Conservation (phyloP, 78 protist genomes). For the Neovahlkampfia damariscottae region DNA sequence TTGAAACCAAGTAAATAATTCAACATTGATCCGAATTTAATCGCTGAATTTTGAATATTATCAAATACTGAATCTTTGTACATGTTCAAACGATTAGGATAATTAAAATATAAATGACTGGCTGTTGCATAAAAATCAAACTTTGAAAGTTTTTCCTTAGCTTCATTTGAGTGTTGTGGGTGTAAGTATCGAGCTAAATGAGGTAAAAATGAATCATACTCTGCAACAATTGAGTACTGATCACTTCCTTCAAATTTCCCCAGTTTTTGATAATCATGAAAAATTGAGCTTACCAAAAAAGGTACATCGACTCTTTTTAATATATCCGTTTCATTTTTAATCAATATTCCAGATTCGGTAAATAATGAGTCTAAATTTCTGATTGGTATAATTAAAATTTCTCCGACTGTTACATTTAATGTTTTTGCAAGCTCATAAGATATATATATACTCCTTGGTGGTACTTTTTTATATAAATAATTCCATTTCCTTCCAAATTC, state of each 20-base stretch:
- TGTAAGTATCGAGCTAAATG: neutral
- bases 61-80: neutral
- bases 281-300: no score
- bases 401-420: neutral
- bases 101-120: neutral
- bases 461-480: neutral
- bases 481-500: slow-evolving; percentile 24
- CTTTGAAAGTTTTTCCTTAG: no score
- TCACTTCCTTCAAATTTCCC: no score
- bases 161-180: no score
- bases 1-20: slow-evolving; percentile 10
- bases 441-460: neutral
- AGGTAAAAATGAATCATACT: neutral
- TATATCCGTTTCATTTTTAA: no score
- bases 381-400: neutral
- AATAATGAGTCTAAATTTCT: no score
- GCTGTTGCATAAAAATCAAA: neutral
- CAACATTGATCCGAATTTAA: neutral
- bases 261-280: no score
- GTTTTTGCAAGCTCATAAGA: neutral
- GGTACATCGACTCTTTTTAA: no score
- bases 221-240: neutral
- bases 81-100: neutral
- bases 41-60: neutral
- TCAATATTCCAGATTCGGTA: no score